A percentile compares a stretch with the other conserved stretches of the same genome.
Evolutionary conservation across 2,329 filamentous ascomycete genomes (phyloP).

Genomic region (Colletotrichum spinosum): DNA sequence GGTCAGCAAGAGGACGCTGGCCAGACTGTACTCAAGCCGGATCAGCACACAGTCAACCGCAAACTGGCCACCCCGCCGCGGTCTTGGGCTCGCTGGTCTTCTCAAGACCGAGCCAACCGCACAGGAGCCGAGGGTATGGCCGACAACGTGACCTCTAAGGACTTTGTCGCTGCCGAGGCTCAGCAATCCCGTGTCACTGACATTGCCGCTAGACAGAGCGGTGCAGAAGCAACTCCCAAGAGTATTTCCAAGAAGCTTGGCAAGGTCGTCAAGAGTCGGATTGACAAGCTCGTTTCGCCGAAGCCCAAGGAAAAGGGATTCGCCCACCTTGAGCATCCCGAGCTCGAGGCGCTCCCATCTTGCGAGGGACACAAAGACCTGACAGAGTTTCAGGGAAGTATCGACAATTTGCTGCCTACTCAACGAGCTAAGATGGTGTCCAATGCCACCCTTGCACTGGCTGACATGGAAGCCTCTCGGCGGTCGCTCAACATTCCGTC

Average conservation of each 20-base stretch:
- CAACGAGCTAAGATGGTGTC: conserved; percentile 23
- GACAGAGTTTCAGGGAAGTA: conserved; percentile 46
- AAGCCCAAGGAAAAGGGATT: conserved; percentile 7
- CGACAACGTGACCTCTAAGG: conserved; percentile 44
- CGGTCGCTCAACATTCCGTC: conserved; percentile 7
- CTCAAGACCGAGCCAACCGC: conserved; percentile 45
- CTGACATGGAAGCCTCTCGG: conserved; percentile 21
- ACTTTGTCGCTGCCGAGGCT: conserved; percentile 44
- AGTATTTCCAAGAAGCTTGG: conserved; percentile 47
- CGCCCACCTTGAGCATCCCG: conserved; percentile 47
- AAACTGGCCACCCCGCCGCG: conserved; percentile 40
- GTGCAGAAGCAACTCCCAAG: conserved; percentile 33
- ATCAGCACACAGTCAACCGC: conserved; percentile 23
- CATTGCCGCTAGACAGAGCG: conserved; percentile 23
- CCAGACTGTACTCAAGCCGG: too few relatives aligned
- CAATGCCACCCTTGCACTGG: conserved; percentile 19
- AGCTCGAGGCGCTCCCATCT: conserved; percentile 49
- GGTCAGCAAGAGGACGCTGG: too few relatives aligned
- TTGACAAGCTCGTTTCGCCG: conserved; percentile 43
- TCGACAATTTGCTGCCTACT: conserved; percentile 44
- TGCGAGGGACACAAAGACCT: conserved; percentile 46
- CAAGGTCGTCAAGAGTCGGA: conserved; percentile 43
- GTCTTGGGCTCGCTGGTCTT: conserved; percentile 50
- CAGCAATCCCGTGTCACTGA: conserved; percentile 44
- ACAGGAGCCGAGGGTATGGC: conserved; percentile 40